A percentile compares a stretch with the other conserved stretches of the same genome.
These are phyloP conservation scores for Moesziomyces aphidis DNA, from an alignment of 1,284 basidiomycete species.

Conservation along the genomic window DNA sequence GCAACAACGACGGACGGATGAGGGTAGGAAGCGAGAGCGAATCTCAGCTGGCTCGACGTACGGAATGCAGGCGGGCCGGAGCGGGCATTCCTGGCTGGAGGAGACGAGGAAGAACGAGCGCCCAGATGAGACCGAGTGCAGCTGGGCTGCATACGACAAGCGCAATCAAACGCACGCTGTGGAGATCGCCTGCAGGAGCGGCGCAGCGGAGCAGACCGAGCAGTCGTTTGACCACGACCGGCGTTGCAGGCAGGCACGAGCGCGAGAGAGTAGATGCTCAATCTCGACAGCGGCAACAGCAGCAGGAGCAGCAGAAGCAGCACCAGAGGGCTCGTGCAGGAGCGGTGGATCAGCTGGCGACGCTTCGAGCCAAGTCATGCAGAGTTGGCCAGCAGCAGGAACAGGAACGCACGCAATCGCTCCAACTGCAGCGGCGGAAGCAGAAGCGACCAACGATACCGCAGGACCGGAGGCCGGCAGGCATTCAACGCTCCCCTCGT, in stretches of 20 bases:
- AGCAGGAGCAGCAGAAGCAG: no score
- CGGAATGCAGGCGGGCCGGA: constrained; percentile 7
- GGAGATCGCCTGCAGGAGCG: neutral
- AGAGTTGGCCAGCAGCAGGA: constrained; percentile 1
- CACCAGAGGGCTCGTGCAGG: neutral
- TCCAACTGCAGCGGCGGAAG: neutral
- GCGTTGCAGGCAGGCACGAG: constrained; percentile 7
- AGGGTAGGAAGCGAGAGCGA: constrained; percentile 4
- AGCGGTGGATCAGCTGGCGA: constrained; percentile 4
- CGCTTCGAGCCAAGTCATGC: neutral
- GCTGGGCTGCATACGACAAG: neutral
- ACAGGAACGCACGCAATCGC: neutral
- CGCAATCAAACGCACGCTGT: neutral
- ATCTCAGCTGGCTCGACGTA: neutral
- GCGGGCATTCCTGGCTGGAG: neutral
- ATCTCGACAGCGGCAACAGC: constrained; percentile 9
- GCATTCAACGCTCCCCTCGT: no score
- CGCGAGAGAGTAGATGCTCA: constrained; percentile 30
- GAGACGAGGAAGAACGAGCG: neutral
- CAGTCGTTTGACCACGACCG: neutral
- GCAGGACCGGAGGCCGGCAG: no score
- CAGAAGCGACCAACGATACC: neutral
- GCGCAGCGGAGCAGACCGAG: neutral
- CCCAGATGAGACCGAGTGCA: neutral
- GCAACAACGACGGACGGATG: neutral